Evolutionary conservation across 2,329 filamentous ascomycete species (phyloP).

Genomic region (Beauveria australis): DNA sequence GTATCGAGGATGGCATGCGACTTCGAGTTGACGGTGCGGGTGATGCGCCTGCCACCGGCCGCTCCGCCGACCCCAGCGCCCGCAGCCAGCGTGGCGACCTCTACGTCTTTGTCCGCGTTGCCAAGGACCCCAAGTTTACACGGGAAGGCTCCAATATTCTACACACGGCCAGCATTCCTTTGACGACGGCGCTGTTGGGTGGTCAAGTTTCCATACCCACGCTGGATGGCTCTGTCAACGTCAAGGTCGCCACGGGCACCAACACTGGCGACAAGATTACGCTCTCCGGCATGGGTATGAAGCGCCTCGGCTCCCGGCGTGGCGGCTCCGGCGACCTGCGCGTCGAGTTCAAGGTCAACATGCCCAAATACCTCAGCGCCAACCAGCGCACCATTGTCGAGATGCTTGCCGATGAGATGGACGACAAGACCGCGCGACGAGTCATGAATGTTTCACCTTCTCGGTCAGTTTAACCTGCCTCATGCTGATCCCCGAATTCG

Average conservation of each 20-base stretch:
- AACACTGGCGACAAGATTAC: conserved; percentile 89
- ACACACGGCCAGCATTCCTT: conserved; percentile 82
- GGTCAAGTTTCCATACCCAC: conserved; percentile 87
- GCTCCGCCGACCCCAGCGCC: conserved; percentile 52
- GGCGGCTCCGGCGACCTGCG: conserved; percentile 70
- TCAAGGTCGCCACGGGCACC: conserved; percentile 86
- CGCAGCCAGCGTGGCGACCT: conserved; percentile 75
- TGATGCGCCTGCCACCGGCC: conserved; percentile 73
- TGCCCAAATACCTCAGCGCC: conserved; percentile 87
- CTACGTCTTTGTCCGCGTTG: conserved; percentile 82
- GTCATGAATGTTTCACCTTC: conserved; percentile 67
- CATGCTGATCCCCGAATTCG: background rate
- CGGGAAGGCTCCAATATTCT: conserved; percentile 83
- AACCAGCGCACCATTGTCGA: conserved; percentile 92
- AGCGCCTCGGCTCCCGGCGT: conserved; percentile 62
- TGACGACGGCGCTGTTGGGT: conserved; percentile 87
- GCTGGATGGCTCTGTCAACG: conserved; percentile 79
- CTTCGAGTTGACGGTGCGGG: conserved; percentile 78
- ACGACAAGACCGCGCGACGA: conserved; percentile 81
- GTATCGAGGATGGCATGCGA: conserved; percentile 94
- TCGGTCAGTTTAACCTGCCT: background rate
- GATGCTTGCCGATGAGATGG: conserved; percentile 94
- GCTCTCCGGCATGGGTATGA: conserved; percentile 88
- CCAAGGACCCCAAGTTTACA: conserved; percentile 83
- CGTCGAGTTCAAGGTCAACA: conserved; percentile 89